Conservation (phyloP, 1,284 basidiomycete genomes). For the Marasmius tenuissimus region DNA sequence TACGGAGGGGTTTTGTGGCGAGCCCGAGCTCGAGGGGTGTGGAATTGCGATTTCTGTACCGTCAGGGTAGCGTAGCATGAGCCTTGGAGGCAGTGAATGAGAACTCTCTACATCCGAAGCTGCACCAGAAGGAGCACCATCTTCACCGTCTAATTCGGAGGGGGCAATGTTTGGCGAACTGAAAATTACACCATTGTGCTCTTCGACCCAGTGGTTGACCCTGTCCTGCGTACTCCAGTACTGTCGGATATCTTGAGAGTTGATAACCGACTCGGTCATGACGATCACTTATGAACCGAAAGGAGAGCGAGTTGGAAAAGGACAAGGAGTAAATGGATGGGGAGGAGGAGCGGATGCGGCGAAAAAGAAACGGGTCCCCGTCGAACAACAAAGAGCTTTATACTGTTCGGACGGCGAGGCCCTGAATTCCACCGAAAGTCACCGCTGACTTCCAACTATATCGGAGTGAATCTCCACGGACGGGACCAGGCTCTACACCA, state of each 20-base stretch:
- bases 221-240: constrained; percentile 57
- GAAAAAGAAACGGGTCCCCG: constrained; percentile 2
- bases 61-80: constrained; percentile 67
- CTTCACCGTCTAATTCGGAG: constrained; percentile 46
- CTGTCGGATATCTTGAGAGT: constrained; percentile 55
- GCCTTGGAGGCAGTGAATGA: constrained; percentile 67
- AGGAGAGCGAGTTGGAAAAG: constrained; percentile 6
- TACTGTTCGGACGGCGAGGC: constrained; percentile 4
- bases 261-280: constrained; percentile 70
- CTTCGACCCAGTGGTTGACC: constrained; percentile 59
- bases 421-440: background rate
- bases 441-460: constrained; percentile 2
- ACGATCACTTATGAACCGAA: constrained; percentile 2
- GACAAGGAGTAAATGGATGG: constrained; percentile 7
- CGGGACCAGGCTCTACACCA: background rate
- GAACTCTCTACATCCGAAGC: constrained; percentile 62
- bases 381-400: constrained; percentile 8
- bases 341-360: background rate
- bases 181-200: constrained; percentile 40
- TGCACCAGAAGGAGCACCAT: constrained; percentile 43
- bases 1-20: constrained; percentile 13
- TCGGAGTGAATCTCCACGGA: constrained; percentile 9
- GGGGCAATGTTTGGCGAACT: constrained; percentile 62
- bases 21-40: constrained; percentile 23
- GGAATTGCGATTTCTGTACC: constrained; percentile 64